These are phyloP conservation scores for Beauveria bassiana DNA, from an alignment of 2,329 filamentous ascomycete species.

Conservation along the genomic window DNA sequence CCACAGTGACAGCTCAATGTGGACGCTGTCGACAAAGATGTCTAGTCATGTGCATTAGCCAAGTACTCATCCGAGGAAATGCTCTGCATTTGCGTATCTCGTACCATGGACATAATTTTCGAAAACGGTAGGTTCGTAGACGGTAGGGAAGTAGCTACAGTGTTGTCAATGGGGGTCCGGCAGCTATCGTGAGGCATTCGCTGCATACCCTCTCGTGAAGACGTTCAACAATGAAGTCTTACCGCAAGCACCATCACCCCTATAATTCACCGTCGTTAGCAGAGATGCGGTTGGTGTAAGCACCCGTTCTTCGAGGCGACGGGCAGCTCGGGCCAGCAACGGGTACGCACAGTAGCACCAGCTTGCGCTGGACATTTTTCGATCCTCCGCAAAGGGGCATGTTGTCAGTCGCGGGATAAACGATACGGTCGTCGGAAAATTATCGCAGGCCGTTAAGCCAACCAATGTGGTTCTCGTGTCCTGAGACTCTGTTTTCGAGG, in stretches of 20 bases:
- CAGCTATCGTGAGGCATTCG: not conserved
- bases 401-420: conserved; percentile 1
- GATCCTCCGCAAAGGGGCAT: conserved; percentile 54
- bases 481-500: not conserved
- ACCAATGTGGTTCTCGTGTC: not conserved
- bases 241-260: conserved; percentile 90
- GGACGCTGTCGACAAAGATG: conserved; percentile 94
- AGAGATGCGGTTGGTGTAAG: not conserved
- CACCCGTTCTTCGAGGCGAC: not conserved
- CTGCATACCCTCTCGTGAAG: conserved; percentile 84
- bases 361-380: conserved; percentile 90
- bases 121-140: conserved; percentile 97
- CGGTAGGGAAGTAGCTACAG: conserved; percentile 84
- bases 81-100: conserved; percentile 15
- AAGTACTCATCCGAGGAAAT: conserved; percentile 6
- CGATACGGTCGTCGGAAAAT: not conserved
- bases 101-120: conserved; percentile 98
- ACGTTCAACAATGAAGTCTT: conserved; percentile 97
- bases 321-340: not conserved
- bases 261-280: conserved; percentile 28
- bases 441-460: not conserved
- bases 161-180: conserved; percentile 3
- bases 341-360: conserved; percentile 68
- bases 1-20: conserved; percentile 97
- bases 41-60: conserved; percentile 43